These are phyloP conservation scores for Ceratobasidium sp. DNA, from an alignment of 1,284 basidiomycete genomes.

Conservation along the genomic window DNA sequence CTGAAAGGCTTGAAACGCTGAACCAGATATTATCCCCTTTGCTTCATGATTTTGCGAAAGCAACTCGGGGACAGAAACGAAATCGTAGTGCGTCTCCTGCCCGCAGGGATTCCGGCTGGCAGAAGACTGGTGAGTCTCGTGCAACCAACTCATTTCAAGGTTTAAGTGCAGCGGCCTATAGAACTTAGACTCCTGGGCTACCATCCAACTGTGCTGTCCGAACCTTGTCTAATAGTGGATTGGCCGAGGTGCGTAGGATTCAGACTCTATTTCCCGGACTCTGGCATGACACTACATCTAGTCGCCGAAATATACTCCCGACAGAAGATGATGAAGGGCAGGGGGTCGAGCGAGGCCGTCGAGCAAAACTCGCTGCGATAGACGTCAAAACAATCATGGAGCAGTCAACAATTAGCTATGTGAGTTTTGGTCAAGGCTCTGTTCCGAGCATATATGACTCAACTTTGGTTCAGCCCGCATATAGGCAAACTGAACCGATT, in stretches of 20 bases:
- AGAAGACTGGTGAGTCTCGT: not conserved
- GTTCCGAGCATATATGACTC: not conserved
- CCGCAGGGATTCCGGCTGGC: not conserved
- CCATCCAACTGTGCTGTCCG: not conserved
- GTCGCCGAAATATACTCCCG: conserved; percentile 2
- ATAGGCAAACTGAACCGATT: not conserved
- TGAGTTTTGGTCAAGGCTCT: conserved; percentile 1
- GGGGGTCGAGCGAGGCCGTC: conserved; percentile 28
- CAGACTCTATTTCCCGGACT: not conserved
- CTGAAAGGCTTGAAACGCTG: not conserved
- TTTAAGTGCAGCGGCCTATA: not conserved
- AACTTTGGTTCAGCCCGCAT: conserved; percentile 5
- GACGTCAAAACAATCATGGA: conserved; percentile 30
- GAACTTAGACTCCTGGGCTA: conserved; percentile 17
- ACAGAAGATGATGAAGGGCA: conserved; percentile 45
- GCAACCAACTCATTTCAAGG: not conserved
- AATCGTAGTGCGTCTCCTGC: conserved; percentile 40
- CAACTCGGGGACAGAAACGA: not conserved
- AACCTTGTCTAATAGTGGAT: not conserved
- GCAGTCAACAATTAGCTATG: conserved; percentile 3
- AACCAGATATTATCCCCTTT: conserved; percentile 3
- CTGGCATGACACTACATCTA: not conserved
- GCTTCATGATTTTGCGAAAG: not conserved
- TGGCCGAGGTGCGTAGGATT: conserved; percentile 5
- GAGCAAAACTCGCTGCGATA: conserved; percentile 44